Evolutionary conservation across 352 stramenopile species (phyloP), one percentile per base, ranked within the genome.

Genomic region (Pelagophyceae sp.): DNA sequence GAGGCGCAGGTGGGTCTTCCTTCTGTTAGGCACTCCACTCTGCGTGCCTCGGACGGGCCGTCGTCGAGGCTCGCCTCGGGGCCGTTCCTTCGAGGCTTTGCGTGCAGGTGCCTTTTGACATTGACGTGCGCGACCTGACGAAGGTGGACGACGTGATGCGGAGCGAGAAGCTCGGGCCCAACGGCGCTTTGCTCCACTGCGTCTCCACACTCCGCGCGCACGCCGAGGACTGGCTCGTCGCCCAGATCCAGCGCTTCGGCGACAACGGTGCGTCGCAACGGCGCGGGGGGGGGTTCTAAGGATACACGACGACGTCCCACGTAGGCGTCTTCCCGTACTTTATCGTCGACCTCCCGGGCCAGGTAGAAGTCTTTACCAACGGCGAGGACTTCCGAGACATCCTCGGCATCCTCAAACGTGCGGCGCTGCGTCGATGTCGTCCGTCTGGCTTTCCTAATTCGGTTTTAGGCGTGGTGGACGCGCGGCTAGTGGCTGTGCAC

Each of bases 271-370:
- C n/a, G n/a, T n/a, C n/a, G n/a, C n/a, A n/a, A n/a, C n/a, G n/a
- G n/a, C 45, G 45, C 45, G 45, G 45, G 23, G 45, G 45, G 45
- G 45, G 11, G 45, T 23, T 69, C 76, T n/a, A n/a, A n/a, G n/a
- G n/a, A n/a, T n/a, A n/a, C n/a, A n/a, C n/a, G n/a, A n/a, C n/a
- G n/a, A n/a, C n/a, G n/a, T n/a, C n/a, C n/a, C n/a, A n/a, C n/a
- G n/a, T n/a, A n/a, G n/a, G n/a, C n/a, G n/a, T n/a, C 37, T 61
- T 80, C 72, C 64, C 80, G 0, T 99, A 99, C 85, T 91, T 99
- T 60, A 91, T 99, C 65, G 97, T 99, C 70, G 96, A 99, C 86
- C 97, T 96, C 76, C 96, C 96, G 69, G 96, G 95, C 89, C 86
- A 87, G 83, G 84, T 92, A 58, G 90, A 94, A 81, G 77, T 94